These are phyloP conservation scores for Calonectria crousiana DNA, from an alignment of 2,329 filamentous ascomycete species.

Conservation along the genomic window DNA sequence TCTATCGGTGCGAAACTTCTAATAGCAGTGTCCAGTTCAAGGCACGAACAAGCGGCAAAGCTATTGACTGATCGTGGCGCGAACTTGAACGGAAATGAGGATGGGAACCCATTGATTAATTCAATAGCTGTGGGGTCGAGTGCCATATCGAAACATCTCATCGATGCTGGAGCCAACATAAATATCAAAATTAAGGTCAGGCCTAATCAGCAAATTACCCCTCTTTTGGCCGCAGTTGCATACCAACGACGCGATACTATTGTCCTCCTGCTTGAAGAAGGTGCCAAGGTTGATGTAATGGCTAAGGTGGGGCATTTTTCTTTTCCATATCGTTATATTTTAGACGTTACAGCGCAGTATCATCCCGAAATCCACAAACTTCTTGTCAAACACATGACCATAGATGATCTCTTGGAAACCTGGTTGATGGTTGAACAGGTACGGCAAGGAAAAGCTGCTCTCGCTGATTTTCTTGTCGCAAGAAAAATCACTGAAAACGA, in stretches of 20 bases:
- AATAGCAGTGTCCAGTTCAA: background rate
- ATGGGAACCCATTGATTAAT: background rate
- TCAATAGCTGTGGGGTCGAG: background rate
- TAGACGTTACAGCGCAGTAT: background rate
- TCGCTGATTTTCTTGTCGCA: background rate
- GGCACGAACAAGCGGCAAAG: background rate
- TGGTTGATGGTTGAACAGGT: background rate
- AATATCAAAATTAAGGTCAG: background rate
- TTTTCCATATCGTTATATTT: background rate
- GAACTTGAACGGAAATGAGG: background rate
- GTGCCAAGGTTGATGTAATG: background rate
- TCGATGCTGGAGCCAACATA: background rate
- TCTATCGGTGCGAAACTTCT: background rate
- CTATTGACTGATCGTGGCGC: background rate
- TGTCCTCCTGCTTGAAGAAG: background rate
- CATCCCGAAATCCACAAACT: background rate
- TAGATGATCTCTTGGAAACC: background rate
- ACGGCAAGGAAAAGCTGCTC: background rate
- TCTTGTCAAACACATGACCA: background rate
- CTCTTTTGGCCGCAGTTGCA: background rate
- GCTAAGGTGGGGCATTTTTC: rapidly evolving
- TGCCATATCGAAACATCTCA: background rate
- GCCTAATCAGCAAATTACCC: background rate
- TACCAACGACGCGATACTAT: background rate
- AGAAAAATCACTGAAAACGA: background rate